Conservation (phyloP, 1,284 basidiomycete species). For the Vanrija humicola region DNA sequence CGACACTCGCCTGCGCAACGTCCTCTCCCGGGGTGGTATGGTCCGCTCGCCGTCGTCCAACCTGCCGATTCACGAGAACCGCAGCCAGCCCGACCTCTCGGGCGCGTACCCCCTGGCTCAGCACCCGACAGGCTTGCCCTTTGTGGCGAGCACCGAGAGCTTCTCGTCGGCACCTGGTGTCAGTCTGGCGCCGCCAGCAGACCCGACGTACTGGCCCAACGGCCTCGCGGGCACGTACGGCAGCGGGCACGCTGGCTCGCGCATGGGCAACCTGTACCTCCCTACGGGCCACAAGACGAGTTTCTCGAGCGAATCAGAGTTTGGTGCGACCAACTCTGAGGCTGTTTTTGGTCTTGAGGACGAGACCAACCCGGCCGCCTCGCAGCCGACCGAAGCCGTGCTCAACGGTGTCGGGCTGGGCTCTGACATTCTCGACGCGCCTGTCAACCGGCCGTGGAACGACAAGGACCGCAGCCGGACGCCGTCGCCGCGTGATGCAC, state of each 20-base stretch:
- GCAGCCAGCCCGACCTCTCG: not conserved
- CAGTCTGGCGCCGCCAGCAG: not conserved
- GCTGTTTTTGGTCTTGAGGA: slow-evolving; percentile 28
- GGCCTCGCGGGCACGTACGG: not conserved
- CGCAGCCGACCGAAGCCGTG: not conserved
- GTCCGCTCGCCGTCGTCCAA: slow-evolving; percentile 5
- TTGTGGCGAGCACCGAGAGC: not conserved
- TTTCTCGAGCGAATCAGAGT: slow-evolving; percentile 22
- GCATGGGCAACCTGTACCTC: slow-evolving; percentile 7
- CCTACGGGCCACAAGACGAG: slow-evolving; percentile 8
- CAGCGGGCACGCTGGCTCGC: not conserved
- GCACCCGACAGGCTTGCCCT: not conserved
- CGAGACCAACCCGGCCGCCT: not conserved
- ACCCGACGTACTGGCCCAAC: not conserved
- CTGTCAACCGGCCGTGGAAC: slow-evolving; percentile 7
- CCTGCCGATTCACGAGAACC: not conserved
- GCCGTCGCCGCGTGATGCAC: slow-evolving; percentile 10
- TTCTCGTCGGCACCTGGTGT: not conserved
- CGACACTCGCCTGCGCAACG: slow-evolving; percentile 3
- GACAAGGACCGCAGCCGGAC: slow-evolving; percentile 8
- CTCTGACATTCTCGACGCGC: slow-evolving; percentile 5
- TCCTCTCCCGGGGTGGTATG: slow-evolving; percentile 8
- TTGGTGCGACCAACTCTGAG: slow-evolving; percentile 15
- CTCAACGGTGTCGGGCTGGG: not conserved
- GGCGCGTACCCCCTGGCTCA: not conserved